Conservation (phyloP, 306 rosid genomes). For the Dicorynia guianensis region DNA sequence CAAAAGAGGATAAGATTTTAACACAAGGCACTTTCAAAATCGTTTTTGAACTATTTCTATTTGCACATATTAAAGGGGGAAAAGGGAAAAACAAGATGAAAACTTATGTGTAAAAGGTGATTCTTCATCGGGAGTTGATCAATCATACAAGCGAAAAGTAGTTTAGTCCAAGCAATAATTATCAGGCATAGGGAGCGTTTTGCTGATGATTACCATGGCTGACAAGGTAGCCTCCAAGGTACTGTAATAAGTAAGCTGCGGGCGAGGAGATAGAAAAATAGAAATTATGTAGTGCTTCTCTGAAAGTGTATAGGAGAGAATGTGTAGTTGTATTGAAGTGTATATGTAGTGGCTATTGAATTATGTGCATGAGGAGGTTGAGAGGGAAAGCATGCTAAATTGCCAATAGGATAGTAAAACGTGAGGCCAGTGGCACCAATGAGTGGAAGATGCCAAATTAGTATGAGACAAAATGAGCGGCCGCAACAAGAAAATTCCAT, state of each 20-base stretch:
- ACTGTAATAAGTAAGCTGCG: not conserved
- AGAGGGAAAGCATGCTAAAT: slow-evolving; percentile 2
- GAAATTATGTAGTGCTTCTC: not conserved
- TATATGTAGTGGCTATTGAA: slow-evolving; percentile 10
- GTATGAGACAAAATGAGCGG: slow-evolving; percentile 23
- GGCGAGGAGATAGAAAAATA: not conserved
- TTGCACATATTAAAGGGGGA: slow-evolving; percentile 2
- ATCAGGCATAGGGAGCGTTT: not conserved
- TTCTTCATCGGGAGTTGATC: not conserved
- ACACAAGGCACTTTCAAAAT: not conserved
- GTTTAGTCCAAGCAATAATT: slow-evolving; percentile 7
- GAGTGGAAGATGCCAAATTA: not conserved
- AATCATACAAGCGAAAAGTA: not conserved
- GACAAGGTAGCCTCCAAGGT: not conserved
- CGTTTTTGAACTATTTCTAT: not conserved
- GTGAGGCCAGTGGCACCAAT: not conserved
- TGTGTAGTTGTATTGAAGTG: not conserved
- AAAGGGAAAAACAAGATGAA: not conserved
- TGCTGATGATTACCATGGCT: slow-evolving; percentile 43
- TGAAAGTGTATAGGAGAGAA: not conserved
- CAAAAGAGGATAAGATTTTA: not conserved
- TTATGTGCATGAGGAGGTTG: slow-evolving; percentile 17
- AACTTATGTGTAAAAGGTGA: not conserved
- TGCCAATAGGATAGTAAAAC: slow-evolving; percentile 20
- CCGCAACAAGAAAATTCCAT: not conserved